Evolutionary conservation across 371 early-diverging fungal genomes (phyloP), one percentile per base, ranked within the genome.

Genomic region (Mycotypha africana): DNA sequence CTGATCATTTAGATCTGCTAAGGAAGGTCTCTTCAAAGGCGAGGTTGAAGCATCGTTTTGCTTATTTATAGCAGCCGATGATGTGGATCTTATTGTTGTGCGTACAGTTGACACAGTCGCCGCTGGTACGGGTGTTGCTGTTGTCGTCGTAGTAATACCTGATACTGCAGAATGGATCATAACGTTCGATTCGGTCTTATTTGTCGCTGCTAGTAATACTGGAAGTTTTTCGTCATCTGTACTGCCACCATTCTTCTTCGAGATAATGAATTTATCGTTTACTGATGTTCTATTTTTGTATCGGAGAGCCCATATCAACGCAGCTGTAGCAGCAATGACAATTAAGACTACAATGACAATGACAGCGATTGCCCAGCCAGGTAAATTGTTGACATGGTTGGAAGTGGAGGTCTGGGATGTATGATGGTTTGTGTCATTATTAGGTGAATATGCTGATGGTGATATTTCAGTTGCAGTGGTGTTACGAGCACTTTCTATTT

Each of bases 341-440:
- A 62, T 26, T 21, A 64, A 36, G 34, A 33, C 34, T 28, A 56
- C 48, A 24, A 63, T 56, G 17, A 53, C 56, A 42, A 73, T 73
- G 22, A 73, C 65, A 32, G 58, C 69, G 43, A 73, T 69, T 26
- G 67, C 60, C 74, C 74, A 73, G 14, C 55, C 42, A 54, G 52
- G 31, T 16, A 55, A 15, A 23, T 36, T 20, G 31, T 48, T 43
- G 16, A 15, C 12, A 15, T 34, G 3, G 3, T 38, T 1, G 20
- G 24, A 11, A 17, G 32, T 19, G 10, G 45, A 32, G 2, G 26
- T 43, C 35, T 42, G 22, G 8, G 43, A 24, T 21, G 37, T 11
- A 15, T 30, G 14, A 3, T 11, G 22, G 17, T 25, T 36, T 25
- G 46, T 38, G 3, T 24, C 11, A 4, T 4, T 39, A 10, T 23